Evolutionary conservation across 352 stramenopile genomes (phyloP), one percentile per base, ranked within the genome.

Genomic region (Globisporangium rhizosaccharum): DNA sequence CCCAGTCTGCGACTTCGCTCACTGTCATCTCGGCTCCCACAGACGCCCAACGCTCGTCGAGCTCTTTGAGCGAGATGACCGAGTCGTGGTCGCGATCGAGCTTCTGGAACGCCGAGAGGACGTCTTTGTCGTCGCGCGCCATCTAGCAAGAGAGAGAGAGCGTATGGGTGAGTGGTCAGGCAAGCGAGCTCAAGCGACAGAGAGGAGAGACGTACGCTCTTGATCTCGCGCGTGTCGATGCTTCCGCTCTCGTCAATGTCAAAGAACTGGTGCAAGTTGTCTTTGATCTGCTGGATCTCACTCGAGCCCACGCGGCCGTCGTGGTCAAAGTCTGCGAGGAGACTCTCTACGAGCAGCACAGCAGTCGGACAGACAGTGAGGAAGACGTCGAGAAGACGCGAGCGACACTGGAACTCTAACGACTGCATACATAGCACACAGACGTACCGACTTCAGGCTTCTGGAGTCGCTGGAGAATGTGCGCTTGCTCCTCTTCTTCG

Each of bases 21-120:
- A 94, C 85, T 0, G 82, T 94, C 85, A 94, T 94, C 58, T 94
- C 85, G n/a, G 85, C 77, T 0, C 85, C 85, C 2, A 94, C 75
- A 11, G 65, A 51, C 45, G 92, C 85, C 82, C 82, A 94, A 6
- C 82, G 82, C 50, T 86, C 79, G 55, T 94, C 85, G 51, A 94
- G 71, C 66, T 94, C 85, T 54, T 88, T 75, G 48, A 83, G 75
- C 51, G 85, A 94, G 30, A 94, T 91, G 44, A 91, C 63, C 23
- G 82, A 87, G 58, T 94, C 85, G 20, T 87, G 70, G 53, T 94
- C 80, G 17, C 78, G 67, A 53, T 94, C 85, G 9, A 94, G 65
- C 63, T 91, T 90, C 48, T 82, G 75, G 45, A 92, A 86, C 14
- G 82, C 85, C 23, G 72, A 69, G 51, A 72, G 65, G 5, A 93